Evolutionary conservation across 805 yeast genomes (phyloP).

Genomic region (Wickerhamomyces alni): DNA sequence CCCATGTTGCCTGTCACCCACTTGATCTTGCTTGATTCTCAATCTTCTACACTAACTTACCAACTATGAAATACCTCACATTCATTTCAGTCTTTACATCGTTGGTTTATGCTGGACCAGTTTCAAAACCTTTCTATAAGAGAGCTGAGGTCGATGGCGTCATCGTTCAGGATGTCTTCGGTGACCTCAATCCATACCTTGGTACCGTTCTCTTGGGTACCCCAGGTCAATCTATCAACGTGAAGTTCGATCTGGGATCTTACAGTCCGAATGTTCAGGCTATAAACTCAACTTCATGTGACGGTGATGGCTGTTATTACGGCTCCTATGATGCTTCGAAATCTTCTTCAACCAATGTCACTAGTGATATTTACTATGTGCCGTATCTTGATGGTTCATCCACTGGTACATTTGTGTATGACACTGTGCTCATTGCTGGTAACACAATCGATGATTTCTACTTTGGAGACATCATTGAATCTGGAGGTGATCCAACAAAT

Average conservation of each 20-base stretch:
- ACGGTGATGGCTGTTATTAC: not conserved
- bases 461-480: too few species aligned
- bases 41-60: not conserved
- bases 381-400: not conserved
- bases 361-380: not conserved
- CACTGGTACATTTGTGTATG: too few species aligned
- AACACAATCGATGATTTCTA: not conserved
- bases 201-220: not conserved
- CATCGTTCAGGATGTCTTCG: not conserved
- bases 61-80: not conserved
- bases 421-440: too few species aligned
- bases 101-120: not conserved
- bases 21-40: not conserved
- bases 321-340: not conserved
- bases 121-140: not conserved
- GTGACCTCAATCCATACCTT: not conserved
- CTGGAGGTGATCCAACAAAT: constrained; percentile 2
- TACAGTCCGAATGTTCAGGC: not conserved
- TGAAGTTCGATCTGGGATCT: not conserved
- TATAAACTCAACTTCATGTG: not conserved
- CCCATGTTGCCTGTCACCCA: not conserved
- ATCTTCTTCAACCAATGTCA: not conserved
- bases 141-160: not conserved
- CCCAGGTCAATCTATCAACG: not conserved
- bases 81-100: not conserved